These are phyloP conservation scores for Calendula officinalis DNA, from an alignment of 129 eudicot genomes.

Conservation along the genomic window DNA sequence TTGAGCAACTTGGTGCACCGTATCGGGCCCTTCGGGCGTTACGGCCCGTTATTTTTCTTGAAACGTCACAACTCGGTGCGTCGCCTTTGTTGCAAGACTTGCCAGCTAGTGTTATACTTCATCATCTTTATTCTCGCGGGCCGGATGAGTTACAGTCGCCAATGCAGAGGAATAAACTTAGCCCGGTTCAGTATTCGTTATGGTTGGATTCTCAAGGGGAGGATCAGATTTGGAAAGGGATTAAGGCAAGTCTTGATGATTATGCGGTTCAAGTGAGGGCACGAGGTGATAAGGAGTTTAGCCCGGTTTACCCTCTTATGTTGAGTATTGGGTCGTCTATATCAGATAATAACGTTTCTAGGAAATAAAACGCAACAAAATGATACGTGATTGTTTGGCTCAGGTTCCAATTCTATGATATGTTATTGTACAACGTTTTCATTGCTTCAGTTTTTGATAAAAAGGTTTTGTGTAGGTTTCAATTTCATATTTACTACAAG, in stretches of 20 bases:
- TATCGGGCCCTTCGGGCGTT: slow-evolving; percentile 95
- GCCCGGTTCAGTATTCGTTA: slow-evolving; percentile 72
- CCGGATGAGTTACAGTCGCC: slow-evolving; percentile 92
- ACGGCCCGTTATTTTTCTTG: slow-evolving; percentile 81
- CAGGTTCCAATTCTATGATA: not conserved
- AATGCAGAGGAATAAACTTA: slow-evolving; percentile 78
- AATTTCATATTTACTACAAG: too few relatives aligned
- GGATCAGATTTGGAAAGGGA: slow-evolving; percentile 91
- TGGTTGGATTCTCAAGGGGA: slow-evolving; percentile 96
- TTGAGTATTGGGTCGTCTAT: slow-evolving; percentile 66
- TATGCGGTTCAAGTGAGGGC: slow-evolving; percentile 68
- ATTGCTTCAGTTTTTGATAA: not conserved
- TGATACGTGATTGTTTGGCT: not conserved
- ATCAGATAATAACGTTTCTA: slow-evolving; percentile 41
- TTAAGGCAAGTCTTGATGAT: slow-evolving; percentile 90
- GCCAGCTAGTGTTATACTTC: slow-evolving; percentile 74
- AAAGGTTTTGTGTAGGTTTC: not conserved
- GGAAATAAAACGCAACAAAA: slow-evolving; percentile 25
- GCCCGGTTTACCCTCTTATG: slow-evolving; percentile 94
- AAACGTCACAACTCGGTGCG: slow-evolving; percentile 64
- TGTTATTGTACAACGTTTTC: slow-evolving; percentile 19
- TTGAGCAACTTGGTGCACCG: slow-evolving; percentile 92
- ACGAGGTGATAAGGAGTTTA: slow-evolving; percentile 82
- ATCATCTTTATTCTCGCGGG: slow-evolving; percentile 85
- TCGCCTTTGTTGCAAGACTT: slow-evolving; percentile 87